Percentiles rank a stretch among this genome's conserved stretches.
phyloP scores from a whole-genome alignment of 2,329 filamentous ascomycete species.

The Colletotrichum phormii region DNA sequence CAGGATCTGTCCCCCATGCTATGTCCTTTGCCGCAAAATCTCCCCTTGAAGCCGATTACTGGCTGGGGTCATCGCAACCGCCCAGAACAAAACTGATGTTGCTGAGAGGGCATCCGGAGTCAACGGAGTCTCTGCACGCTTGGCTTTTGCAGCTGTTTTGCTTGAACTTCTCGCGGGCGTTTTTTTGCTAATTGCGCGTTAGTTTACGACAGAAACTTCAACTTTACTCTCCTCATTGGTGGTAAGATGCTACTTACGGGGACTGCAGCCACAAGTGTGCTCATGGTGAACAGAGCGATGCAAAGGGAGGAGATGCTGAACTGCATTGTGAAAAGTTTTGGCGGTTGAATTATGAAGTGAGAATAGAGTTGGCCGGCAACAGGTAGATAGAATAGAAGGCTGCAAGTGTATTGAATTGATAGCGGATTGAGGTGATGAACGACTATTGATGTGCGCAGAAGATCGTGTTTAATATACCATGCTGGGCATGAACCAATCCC shows the following conservation, averaged over 20 bases:
- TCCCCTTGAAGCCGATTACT: neutral
- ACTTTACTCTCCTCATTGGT: neutral
- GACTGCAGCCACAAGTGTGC: neutral
- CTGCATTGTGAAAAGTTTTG: conserved; percentile 1
- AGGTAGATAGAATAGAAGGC: neutral
- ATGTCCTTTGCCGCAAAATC: neutral
- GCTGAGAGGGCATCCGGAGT: conserved; percentile 13
- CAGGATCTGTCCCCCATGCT: neutral
- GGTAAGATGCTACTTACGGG: neutral
- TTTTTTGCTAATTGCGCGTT: neutral
- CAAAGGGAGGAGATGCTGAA: neutral
- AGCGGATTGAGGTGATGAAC: neutral
- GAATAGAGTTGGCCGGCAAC: neutral
- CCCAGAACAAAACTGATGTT: conserved; percentile 17
- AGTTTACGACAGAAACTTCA: neutral
- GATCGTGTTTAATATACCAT: neutral
- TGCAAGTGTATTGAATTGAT: neutral
- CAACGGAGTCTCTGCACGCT: conserved; percentile 10
- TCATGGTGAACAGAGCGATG: conserved; percentile 3
- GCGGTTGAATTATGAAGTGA: neutral
- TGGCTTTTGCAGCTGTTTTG: conserved; percentile 20
- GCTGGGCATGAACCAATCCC: neutral
- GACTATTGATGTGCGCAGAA: neutral
- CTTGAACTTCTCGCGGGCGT: conserved; percentile 19
- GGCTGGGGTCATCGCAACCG: conserved; percentile 22